phyloP scores from a whole-genome alignment of 108 stramenopile genomes.

The Cyclotella sp. region DNA sequence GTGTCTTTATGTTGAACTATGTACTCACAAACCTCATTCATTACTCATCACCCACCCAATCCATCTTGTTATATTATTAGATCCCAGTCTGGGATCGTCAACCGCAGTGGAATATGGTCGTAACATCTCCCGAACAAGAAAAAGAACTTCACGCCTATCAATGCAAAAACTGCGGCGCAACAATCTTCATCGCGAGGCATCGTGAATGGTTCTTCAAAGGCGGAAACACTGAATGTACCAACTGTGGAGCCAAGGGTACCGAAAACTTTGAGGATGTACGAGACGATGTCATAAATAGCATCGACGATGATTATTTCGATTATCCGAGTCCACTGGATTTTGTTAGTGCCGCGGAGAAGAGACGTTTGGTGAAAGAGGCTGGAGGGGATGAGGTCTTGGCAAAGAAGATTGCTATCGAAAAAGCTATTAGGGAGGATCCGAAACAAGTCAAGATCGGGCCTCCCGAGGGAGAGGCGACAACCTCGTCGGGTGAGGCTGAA shows the following conservation, averaged over 20 bases:
- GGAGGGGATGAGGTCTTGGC: conserved; percentile 80
- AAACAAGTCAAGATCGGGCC: conserved; percentile 34
- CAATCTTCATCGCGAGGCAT: conserved; percentile 83
- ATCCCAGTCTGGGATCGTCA: conserved; percentile 90
- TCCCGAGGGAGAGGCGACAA: not conserved
- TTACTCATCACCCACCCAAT: not conserved
- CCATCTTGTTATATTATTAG: not conserved
- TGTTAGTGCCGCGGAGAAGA: conserved; percentile 78
- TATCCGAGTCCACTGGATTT: conserved; percentile 87
- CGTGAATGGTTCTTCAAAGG: conserved; percentile 90
- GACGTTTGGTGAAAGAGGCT: conserved; percentile 69
- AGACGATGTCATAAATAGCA: conserved; percentile 73
- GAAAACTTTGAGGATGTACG: conserved; percentile 87
- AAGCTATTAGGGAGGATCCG: conserved; percentile 45
- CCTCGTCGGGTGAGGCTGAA: not conserved
- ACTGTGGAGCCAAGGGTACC: conserved; percentile 82
- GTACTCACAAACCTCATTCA: not conserved
- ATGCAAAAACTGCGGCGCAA: conserved; percentile 83
- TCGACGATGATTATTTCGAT: conserved; percentile 86
- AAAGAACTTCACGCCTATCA: conserved; percentile 82
- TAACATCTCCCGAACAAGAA: conserved; percentile 88
- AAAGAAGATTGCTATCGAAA: conserved; percentile 72
- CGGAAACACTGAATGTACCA: conserved; percentile 76
- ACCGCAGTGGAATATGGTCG: conserved; percentile 89
- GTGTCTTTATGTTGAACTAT: too few species aligned